Evolutionary conservation across 768 basidiomycete species (phyloP).

Genomic region (Gyrodon lividus): DNA sequence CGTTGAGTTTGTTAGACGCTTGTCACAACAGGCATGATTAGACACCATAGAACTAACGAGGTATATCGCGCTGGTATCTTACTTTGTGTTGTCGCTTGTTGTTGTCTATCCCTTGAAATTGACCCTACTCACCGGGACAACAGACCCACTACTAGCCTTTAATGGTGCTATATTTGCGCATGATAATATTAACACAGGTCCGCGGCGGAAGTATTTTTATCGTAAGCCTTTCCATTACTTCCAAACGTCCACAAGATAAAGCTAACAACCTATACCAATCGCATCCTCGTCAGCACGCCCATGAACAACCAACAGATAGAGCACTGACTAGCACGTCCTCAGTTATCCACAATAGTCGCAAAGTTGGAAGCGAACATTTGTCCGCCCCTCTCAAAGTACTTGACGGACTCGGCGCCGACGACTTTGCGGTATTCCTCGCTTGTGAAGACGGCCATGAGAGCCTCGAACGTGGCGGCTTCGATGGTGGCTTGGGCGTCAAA

Average conservation of each 20-base stretch:
- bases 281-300: background rate
- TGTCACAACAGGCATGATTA: constrained; percentile 19
- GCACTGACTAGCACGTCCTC: background rate
- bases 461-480: constrained; percentile 34
- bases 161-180: background rate
- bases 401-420: constrained; percentile 2
- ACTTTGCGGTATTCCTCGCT: constrained; percentile 6
- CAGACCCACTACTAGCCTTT: too few species aligned
- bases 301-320: background rate
- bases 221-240: too few species aligned
- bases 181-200: background rate
- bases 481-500: constrained; percentile 33
- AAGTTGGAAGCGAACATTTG: constrained; percentile 14
- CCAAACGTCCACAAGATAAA: background rate
- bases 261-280: background rate
- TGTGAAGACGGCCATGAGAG: constrained; percentile 28
- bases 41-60: background rate
- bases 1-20: constrained; percentile 32
- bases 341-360: constrained; percentile 11
- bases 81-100: background rate
- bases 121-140: too few species aligned
- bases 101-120: background rate
- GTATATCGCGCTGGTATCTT: background rate
- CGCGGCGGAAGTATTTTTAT: background rate
- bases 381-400: constrained; percentile 11